phyloP scores from a whole-genome alignment of 192 early-diverging fungal genomes.

The Podochytrium sp. region DNA sequence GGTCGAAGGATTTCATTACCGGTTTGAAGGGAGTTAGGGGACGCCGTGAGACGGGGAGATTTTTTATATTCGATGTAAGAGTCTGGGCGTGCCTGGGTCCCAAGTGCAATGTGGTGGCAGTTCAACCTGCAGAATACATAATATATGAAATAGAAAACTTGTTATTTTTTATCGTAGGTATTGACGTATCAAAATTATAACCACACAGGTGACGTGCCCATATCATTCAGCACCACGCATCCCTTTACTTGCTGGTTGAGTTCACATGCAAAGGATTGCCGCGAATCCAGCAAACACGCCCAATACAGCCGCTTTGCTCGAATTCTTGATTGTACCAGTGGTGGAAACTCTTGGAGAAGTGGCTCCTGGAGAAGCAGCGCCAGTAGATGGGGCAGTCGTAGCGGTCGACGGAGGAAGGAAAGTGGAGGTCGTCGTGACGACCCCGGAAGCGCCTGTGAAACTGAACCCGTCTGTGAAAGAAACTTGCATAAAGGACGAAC shows the following conservation, averaged over 20 bases:
- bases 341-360: neutral
- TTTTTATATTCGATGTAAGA: neutral
- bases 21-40: neutral
- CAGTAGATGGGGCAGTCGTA: neutral
- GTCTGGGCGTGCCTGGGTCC: no score
- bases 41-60: neutral
- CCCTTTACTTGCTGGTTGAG: neutral
- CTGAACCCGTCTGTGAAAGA: constrained; percentile 4
- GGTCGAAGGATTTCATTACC: neutral
- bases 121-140: no score
- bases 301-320: no score
- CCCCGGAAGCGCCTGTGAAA: neutral
- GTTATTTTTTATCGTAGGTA: no score
- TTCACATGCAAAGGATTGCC: neutral
- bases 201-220: neutral
- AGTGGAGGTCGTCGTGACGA: neutral
- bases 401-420: neutral
- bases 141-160: no score
- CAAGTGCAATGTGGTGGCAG: no score
- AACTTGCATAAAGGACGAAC: constrained; percentile 25
- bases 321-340: no score
- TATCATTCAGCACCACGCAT: constrained; percentile 8
- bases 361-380: neutral
- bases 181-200: neutral
- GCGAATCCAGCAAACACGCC: neutral